These are phyloP conservation scores for Colletotrichum spaethianum DNA, from an alignment of 2,329 filamentous ascomycete species.

Conservation along the genomic window DNA sequence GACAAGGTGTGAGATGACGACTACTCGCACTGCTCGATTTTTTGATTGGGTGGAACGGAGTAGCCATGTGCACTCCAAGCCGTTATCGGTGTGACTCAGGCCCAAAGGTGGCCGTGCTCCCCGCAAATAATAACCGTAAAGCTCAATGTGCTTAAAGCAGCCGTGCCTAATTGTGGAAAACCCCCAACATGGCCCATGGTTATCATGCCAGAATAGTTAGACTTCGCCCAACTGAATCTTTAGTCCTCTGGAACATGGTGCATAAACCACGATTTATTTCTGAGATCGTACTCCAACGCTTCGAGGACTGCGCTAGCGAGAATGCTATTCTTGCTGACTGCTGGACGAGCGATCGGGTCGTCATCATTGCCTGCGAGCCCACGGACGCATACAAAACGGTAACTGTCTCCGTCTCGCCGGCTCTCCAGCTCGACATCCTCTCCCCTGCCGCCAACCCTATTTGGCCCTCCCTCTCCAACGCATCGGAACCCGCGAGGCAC, in stretches of 20 bases:
- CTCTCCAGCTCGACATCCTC: neutral
- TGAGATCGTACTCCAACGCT: neutral
- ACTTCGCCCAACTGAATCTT: neutral
- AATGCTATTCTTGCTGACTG: constrained; percentile 1
- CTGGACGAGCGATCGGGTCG: neutral
- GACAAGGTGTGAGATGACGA: neutral
- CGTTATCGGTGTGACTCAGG: neutral
- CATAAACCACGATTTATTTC: neutral
- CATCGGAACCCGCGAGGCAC: neutral
- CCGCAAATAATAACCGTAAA: neutral
- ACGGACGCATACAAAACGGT: neutral
- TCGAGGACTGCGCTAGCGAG: neutral
- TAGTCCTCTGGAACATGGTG: neutral
- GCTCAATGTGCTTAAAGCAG: neutral
- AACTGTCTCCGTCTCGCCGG: neutral
- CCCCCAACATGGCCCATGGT: neutral
- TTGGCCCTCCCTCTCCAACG: neutral
- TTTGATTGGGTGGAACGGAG: neutral
- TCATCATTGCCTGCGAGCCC: constrained; percentile 4
- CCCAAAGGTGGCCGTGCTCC: neutral
- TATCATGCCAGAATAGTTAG: neutral
- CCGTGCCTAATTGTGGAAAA: neutral
- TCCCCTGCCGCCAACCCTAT: neutral
- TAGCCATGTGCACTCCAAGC: too few relatives aligned
- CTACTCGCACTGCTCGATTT: neutral